phyloP scores from a whole-genome alignment of 345 rosid species.

The Balakata baccata region DNA sequence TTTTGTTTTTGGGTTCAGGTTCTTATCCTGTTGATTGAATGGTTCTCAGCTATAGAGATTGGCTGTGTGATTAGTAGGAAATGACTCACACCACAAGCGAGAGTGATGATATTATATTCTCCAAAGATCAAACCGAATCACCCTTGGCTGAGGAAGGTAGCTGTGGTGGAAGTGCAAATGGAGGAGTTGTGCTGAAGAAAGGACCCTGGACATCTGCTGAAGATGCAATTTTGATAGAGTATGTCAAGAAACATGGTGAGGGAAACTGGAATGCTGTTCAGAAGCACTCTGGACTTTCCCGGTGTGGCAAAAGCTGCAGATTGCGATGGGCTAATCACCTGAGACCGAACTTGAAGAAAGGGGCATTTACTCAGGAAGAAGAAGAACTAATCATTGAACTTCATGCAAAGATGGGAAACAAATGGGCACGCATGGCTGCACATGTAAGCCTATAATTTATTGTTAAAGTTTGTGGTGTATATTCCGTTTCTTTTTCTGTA shows the following conservation, averaged over 20 bases:
- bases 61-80: conserved; percentile 39
- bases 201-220: conserved; percentile 99
- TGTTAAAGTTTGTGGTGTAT: not conserved
- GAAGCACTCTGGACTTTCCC: conserved; percentile 75
- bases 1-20: conserved; percentile 20
- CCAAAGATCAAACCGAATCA: conserved; percentile 51
- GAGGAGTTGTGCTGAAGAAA: conserved; percentile 63
- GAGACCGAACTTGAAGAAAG: conserved; percentile 97
- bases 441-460: conserved; percentile 57
- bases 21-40: conserved; percentile 33
- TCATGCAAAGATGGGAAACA: conserved; percentile 95
- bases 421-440: conserved; percentile 99
- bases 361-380: conserved; percentile 87
- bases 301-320: conserved; percentile 99
- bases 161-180: conserved; percentile 43
- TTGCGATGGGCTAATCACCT: conserved; percentile 96
- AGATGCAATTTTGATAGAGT: conserved; percentile 79
- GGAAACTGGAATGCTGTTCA: conserved; percentile 98
- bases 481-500: not conserved
- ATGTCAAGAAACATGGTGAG: conserved; percentile 93
- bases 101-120: conserved; percentile 55
- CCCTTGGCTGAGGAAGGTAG: conserved; percentile 48
- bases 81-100: conserved; percentile 69
- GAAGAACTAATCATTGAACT: conserved; percentile 84
- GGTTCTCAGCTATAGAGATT: conserved; percentile 33